Percentiles rank a stretch among this genome's conserved stretches.
These are phyloP conservation scores for Penicillium sp. DNA, from an alignment of 2,329 filamentous ascomycete species.

Conservation along the genomic window DNA sequence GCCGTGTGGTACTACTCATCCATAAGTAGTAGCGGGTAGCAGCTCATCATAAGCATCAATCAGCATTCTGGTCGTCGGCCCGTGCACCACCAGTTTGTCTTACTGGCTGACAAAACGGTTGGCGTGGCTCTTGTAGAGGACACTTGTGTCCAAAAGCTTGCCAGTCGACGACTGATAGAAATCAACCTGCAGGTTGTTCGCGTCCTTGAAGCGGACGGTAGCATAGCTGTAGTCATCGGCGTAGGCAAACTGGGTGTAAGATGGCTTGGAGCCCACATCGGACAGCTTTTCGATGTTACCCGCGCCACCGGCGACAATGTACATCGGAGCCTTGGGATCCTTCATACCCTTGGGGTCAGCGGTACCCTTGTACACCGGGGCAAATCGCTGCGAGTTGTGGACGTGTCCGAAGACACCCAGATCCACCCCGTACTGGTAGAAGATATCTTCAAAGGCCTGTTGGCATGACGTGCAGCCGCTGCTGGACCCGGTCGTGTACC, in stretches of 20 bases:
- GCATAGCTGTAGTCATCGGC: constrained; percentile 48
- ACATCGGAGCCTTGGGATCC: constrained; percentile 51
- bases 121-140: constrained; percentile 46
- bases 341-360: constrained; percentile 41
- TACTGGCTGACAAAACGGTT: constrained; percentile 50
- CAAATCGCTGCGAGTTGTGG: constrained; percentile 53
- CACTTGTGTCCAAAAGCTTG: constrained; percentile 44
- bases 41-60: too few relatives aligned
- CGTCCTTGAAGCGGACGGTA: constrained; percentile 44
- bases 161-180: constrained; percentile 49
- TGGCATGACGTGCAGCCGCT: constrained; percentile 45
- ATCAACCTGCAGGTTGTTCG: constrained; percentile 44
- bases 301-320: constrained; percentile 51
- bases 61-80: too few relatives aligned
- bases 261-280: constrained; percentile 37
- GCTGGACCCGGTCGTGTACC: constrained; percentile 40
- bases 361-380: constrained; percentile 29
- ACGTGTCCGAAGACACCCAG: constrained; percentile 53
- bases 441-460: constrained; percentile 47
- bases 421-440: constrained; percentile 55
- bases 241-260: constrained; percentile 37
- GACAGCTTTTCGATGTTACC: constrained; percentile 53
- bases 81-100: not conserved
- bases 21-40: too few relatives aligned
- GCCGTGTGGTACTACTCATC: too few relatives aligned